These are phyloP conservation scores for Colletotrichum camelliae DNA, from an alignment of 2,329 filamentous ascomycete species.

Conservation along the genomic window DNA sequence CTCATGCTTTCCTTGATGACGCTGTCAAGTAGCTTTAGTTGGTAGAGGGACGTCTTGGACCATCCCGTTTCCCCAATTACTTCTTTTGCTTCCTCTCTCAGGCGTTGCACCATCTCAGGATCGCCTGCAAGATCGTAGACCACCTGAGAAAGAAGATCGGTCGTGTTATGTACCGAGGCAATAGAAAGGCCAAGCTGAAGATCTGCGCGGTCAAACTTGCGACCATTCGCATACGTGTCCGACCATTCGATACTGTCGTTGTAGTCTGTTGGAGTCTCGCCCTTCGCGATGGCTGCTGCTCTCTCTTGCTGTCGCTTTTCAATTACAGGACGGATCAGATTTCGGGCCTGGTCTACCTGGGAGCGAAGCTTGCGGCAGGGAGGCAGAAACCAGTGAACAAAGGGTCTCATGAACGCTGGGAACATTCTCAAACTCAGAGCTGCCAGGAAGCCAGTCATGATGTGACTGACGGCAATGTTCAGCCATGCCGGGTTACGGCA, in stretches of 20 bases:
- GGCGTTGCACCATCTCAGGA: neutral
- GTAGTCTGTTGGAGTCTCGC: neutral
- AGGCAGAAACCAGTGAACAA: constrained; percentile 50
- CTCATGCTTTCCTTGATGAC: neutral
- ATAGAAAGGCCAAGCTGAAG: neutral
- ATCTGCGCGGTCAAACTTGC: neutral
- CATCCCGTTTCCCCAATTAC: neutral
- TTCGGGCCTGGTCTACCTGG: constrained; percentile 29
- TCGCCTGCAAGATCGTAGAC: neutral
- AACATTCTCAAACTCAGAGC: constrained; percentile 42
- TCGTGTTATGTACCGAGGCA: neutral
- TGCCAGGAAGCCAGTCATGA: constrained; percentile 39
- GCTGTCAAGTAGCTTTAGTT: neutral
- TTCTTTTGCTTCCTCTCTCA: neutral
- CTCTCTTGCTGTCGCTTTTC: neutral
- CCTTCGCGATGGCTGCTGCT: neutral
- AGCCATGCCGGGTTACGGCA: constrained; percentile 54
- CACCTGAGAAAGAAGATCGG: neutral
- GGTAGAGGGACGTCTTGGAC: neutral
- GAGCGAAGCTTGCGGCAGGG: constrained; percentile 38
- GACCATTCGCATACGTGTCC: neutral
- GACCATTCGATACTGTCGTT: neutral
- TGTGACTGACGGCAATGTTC: constrained; percentile 46
- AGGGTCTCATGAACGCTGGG: constrained; percentile 41
- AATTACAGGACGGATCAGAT: neutral